Percentiles rank a stretch among this genome's conserved stretches.
These are phyloP conservation scores for Lunularia cruciata DNA, from an alignment of 225 moss, liverwort and hornwort species.

Conservation along the genomic window DNA sequence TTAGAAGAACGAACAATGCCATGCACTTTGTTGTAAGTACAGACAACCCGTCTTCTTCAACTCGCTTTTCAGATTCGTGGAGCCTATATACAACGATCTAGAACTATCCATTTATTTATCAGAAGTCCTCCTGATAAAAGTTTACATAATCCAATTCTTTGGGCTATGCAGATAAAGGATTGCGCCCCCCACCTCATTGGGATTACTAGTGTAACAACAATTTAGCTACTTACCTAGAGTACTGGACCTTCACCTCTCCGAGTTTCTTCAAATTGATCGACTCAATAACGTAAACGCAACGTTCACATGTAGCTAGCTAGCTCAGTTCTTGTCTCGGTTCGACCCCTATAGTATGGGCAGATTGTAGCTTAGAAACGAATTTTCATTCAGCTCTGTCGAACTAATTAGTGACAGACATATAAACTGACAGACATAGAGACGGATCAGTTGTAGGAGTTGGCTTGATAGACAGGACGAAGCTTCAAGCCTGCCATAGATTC, in stretches of 20 bases:
- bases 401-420: neutral
- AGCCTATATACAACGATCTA: neutral
- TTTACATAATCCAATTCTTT: constrained; percentile 11
- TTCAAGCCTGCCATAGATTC: neutral
- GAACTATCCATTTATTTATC: neutral
- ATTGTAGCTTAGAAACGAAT: constrained; percentile 8
- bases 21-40: neutral
- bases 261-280: no score
- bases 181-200: neutral
- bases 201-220: constrained; percentile 3
- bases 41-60: no score
- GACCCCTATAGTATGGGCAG: neutral
- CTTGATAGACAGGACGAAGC: neutral
- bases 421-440: neutral
- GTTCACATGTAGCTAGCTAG: neutral
- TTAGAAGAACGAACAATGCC: neutral
- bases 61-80: neutral
- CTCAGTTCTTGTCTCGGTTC: neutral
- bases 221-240: neutral
- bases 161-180: constrained; percentile 2
- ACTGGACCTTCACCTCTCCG: constrained; percentile 6
- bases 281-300: neutral
- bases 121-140: neutral
- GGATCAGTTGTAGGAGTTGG: neutral
- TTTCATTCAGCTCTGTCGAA: neutral